phyloP scores from a whole-genome alignment of 2,329 filamentous ascomycete species.

The Zelopaecilomyces penicillatus region DNA sequence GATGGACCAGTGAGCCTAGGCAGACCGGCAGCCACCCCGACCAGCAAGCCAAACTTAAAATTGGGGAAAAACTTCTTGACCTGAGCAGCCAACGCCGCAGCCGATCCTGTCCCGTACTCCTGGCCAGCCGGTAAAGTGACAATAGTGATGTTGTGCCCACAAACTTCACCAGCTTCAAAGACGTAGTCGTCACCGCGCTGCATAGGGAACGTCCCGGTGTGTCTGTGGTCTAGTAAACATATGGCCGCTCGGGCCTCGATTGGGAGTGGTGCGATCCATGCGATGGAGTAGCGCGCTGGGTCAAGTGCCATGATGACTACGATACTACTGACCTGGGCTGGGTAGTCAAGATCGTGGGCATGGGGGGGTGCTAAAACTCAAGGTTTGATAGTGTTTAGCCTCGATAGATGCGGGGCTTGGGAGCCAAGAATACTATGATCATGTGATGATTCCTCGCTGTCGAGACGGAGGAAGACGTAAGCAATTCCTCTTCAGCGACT shows the following conservation, averaged over 20 bases:
- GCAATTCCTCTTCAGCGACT: no score
- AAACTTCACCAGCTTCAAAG: constrained; percentile 24
- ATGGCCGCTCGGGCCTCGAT: constrained; percentile 26
- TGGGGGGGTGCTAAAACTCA: no score
- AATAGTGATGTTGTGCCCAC: constrained; percentile 27
- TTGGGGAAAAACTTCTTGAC: constrained; percentile 26
- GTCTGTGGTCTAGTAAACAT: constrained; percentile 21
- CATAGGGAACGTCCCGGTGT: constrained; percentile 21
- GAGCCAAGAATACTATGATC: no score
- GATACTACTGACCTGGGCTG: no score
- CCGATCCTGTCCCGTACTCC: constrained; percentile 25
- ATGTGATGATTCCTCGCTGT: no score
- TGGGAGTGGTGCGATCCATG: constrained; percentile 27
- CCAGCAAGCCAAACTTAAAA: constrained; percentile 28
- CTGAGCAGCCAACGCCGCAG: constrained; percentile 25
- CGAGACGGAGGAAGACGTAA: no score
- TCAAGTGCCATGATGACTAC: neutral
- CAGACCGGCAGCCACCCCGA: constrained; percentile 28
- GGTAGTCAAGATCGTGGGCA: no score
- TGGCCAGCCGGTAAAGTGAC: constrained; percentile 24
- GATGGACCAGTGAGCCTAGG: constrained; percentile 14
- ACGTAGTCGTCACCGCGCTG: constrained; percentile 25
- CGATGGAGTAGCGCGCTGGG: neutral
- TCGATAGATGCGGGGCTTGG: no score
- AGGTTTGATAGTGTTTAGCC: no score